Evolutionary conservation across 1,139 yeast genomes (phyloP).

Genomic region (Torulaspora globosa): DNA sequence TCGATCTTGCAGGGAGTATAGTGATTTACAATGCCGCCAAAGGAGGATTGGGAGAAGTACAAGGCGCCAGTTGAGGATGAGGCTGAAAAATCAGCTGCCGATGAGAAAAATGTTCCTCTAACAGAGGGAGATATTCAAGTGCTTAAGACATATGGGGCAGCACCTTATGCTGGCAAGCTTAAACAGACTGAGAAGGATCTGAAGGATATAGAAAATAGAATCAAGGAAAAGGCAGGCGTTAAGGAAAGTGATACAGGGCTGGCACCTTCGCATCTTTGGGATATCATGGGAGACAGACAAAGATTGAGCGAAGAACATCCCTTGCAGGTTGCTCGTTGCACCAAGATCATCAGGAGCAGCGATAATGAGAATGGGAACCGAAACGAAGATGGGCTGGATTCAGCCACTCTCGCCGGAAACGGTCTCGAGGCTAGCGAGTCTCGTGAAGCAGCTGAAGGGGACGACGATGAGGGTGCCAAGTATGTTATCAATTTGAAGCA

Average conservation of each 20-base stretch:
- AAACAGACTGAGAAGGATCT: constrained; percentile 82
- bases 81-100: constrained; percentile 51
- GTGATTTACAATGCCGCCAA: constrained; percentile 40
- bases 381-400: constrained; percentile 24
- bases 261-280: constrained; percentile 96
- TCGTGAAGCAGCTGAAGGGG: constrained; percentile 42
- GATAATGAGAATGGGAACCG: constrained; percentile 12
- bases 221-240: constrained; percentile 89
- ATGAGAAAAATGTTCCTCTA: constrained; percentile 78
- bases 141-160: constrained; percentile 92
- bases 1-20: neutral
- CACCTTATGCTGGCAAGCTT: constrained; percentile 82
- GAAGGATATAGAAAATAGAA: constrained; percentile 74
- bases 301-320: constrained; percentile 93
- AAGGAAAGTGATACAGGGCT: constrained; percentile 95
- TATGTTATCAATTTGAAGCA: constrained; percentile 96
- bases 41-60: constrained; percentile 91
- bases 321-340: constrained; percentile 95
- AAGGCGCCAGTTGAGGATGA: constrained; percentile 65
- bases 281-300: constrained; percentile 92
- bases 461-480: constrained; percentile 80
- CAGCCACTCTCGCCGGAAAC: constrained; percentile 28
- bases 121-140: constrained; percentile 97
- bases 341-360: constrained; percentile 77
- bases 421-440: constrained; percentile 15